These are phyloP conservation scores for Leishmania braziliensis DNA, from an alignment of 208 protist genomes.

Conservation along the genomic window DNA sequence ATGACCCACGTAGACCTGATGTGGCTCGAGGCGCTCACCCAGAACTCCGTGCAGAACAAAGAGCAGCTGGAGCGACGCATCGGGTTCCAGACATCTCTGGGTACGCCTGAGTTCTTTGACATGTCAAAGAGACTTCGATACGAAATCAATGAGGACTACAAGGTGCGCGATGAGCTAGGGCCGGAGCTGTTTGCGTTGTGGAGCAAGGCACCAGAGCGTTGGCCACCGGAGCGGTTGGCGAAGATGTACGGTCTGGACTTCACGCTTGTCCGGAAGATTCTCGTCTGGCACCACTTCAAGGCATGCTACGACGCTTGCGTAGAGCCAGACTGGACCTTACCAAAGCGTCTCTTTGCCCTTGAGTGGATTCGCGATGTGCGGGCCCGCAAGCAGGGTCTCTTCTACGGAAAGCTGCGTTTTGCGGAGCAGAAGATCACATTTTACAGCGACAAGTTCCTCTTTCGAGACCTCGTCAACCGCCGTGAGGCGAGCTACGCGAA, in stretches of 20 bases:
- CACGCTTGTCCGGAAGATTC: constrained; percentile 90
- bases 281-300: constrained; percentile 94
- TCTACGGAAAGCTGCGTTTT: constrained; percentile 94
- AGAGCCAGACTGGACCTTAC: constrained; percentile 93
- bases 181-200: constrained; percentile 94
- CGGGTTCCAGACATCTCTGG: constrained; percentile 90
- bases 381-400: constrained; percentile 87
- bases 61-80: constrained; percentile 88
- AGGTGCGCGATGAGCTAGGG: constrained; percentile 93
- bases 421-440: constrained; percentile 94
- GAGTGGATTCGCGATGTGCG: constrained; percentile 93
- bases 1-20: constrained; percentile 92
- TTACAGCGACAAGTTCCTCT: constrained; percentile 94
- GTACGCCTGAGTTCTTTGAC: constrained; percentile 94
- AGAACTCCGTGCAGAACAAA: constrained; percentile 89
- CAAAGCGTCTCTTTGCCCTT: constrained; percentile 93
- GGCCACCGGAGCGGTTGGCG: constrained; percentile 92
- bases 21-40: constrained; percentile 91
- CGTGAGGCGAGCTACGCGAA: constrained; percentile 94
- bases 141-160: constrained; percentile 95
- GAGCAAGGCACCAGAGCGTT: constrained; percentile 93
- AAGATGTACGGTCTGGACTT: constrained; percentile 95
- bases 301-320: constrained; percentile 95
- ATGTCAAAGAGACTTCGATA: constrained; percentile 92
- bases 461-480: constrained; percentile 91